Base-by-base conservation (phyloP, 805 yeast species). In the Millerozyma miso region DNA sequence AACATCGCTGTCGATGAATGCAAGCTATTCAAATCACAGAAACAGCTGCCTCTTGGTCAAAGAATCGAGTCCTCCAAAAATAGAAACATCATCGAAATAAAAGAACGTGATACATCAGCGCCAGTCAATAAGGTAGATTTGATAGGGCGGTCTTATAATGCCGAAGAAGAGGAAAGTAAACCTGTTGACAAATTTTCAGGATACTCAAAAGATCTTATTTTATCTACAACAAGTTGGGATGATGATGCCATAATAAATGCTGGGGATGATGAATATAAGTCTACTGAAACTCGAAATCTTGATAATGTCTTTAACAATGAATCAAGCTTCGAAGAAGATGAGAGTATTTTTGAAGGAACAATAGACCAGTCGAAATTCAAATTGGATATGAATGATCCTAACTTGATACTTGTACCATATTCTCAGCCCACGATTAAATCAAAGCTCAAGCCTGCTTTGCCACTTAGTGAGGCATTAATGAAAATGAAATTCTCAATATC, bases 371-470 rank as follows among this genome's bases (percentile, higher is more conserved):
- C 63, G 3, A 68, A 68, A 20, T 59, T 82, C 33, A 73, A 72
- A 49, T 63, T 93, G 35, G 95, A 91, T 61, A 76, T 89, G 83
- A 93, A 90, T 57, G 99, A 93, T 61, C 86, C 93, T 12, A 74
- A 82, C 41, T 65, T 93, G 44, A 62, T 91, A 33, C 83, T 93
- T 48, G 76, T 81, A 18, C 76, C 79, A 8, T 73, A 74, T 18
- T 53, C 55, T 37, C 35, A 31, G 35, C 19, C 31, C 23, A 23
- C 39, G 5, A 18, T 44, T 42, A 36, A 32, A 38, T 43, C 45
- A 19, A 55, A 46, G 19, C 42, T 60, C 2, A 59, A 50, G 42
- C 74, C 80, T 1, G 37, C 54, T 3, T 63, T 78, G 4, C 85
- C 90, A 2, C 61, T 73, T 2, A 75, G 68, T 45, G 86, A 82